These are phyloP conservation scores for Vaccinium corymbosum DNA, from an alignment of 148 eudicot species.

Conservation along the genomic window DNA sequence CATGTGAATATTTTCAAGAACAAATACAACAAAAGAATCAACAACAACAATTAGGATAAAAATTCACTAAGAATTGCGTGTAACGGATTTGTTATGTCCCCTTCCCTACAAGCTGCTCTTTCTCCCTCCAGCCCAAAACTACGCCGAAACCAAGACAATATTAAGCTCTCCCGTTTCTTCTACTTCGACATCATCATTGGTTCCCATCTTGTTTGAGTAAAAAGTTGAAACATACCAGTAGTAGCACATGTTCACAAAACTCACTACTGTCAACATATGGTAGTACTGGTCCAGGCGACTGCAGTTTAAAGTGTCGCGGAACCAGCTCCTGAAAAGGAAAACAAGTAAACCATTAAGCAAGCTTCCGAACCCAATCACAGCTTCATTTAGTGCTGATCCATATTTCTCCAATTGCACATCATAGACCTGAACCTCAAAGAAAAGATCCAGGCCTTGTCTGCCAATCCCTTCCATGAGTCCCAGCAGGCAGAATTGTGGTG, in stretches of 20 bases:
- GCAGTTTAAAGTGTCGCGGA: not conserved
- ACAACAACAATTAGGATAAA: no score
- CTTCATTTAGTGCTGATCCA: not conserved
- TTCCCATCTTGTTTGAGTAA: not conserved
- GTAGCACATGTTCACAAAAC: not conserved
- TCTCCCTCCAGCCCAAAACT: not conserved
- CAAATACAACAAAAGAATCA: no score
- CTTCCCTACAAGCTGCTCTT: not conserved
- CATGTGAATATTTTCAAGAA: no score
- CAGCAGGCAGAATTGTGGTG: not conserved
- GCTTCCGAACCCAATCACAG: not conserved
- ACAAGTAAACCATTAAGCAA: not conserved
- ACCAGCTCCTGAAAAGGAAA: not conserved
- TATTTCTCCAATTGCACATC: not conserved
- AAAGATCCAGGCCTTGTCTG: not conserved
- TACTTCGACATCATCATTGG: not conserved
- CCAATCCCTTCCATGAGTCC: constrained; percentile 1
- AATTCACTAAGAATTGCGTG: not conserved
- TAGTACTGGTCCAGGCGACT: not conserved
- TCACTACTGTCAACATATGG: not conserved
- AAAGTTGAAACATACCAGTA: not conserved
- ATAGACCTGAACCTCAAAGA: not conserved
- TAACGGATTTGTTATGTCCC: not conserved
- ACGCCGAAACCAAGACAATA: no score
- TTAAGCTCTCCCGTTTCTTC: not conserved